phyloP scores from a whole-genome alignment of 2,329 filamentous ascomycete genomes.

The Chaetomium sp. region DNA sequence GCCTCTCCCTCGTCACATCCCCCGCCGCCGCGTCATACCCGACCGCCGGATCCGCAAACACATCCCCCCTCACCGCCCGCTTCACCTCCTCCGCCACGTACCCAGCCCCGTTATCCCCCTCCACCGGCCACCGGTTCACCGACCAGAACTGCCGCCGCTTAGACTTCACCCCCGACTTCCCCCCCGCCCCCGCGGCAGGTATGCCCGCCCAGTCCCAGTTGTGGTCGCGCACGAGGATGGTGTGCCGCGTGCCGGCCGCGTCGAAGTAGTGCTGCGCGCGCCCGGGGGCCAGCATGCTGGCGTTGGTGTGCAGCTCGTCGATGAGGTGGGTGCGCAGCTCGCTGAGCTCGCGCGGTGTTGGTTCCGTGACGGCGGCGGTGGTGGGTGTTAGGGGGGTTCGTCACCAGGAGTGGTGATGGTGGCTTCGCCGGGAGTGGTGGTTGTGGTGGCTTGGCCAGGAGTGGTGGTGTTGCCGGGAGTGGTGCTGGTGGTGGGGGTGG shows the following conservation, averaged over 20 bases:
- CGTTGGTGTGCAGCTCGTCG: slow-evolving; percentile 48
- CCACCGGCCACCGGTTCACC: slow-evolving; percentile 52
- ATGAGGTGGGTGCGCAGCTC: slow-evolving; percentile 46
- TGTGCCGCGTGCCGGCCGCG: slow-evolving; percentile 27
- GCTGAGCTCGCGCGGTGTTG: slow-evolving; percentile 32
- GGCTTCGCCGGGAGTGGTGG: not conserved
- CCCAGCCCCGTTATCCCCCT: slow-evolving; percentile 19
- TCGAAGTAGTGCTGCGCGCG: slow-evolving; percentile 38
- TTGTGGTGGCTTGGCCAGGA: not conserved
- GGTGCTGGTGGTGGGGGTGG: not conserved
- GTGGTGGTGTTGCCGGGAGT: not conserved
- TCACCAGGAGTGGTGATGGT: not conserved
- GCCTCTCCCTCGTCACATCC: slow-evolving; percentile 33
- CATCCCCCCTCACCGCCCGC: slow-evolving; percentile 37
- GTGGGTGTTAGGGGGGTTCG: too few relatives aligned
- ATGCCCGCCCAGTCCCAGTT: slow-evolving; percentile 44
- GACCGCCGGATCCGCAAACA: slow-evolving; percentile 36
- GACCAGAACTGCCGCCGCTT: slow-evolving; percentile 45
- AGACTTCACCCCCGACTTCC: too few relatives aligned
- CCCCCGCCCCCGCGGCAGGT: slow-evolving; percentile 21
- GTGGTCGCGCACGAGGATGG: slow-evolving; percentile 36
- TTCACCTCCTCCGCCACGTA: slow-evolving; percentile 42
- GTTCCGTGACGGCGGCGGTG: not conserved
- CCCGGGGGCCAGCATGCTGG: slow-evolving; percentile 46
- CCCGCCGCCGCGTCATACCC: slow-evolving; percentile 37